Evolutionary conservation across 306 rosid species (phyloP), one percentile per base, ranked within the genome.

Genomic region (Fragaria iinumae): DNA sequence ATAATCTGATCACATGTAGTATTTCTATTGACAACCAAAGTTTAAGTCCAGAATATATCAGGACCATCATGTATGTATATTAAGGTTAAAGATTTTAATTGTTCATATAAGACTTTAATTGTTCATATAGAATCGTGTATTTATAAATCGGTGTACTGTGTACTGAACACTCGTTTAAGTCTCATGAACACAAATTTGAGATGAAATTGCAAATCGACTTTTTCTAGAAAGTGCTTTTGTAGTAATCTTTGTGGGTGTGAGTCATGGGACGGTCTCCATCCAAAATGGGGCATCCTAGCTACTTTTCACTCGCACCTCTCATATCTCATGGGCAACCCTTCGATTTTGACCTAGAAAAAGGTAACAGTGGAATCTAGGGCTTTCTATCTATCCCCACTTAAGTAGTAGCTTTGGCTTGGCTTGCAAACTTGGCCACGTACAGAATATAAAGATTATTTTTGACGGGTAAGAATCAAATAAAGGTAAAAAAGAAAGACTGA

Each of bases 261-360:
- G 52, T 63, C 76, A 63, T 67, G 85, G 59, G 82, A 71, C 69
- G 52, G 60, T 84, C 82, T 66, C 86, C 80, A 55, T 82, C 57
- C 25, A 79, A 77, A 57, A 62, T 45, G 69, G 85, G 83, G 10
- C 44, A 39, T 67, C 32, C 79, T 32, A 32, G 52, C 39, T 39
- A 71, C 89, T 83, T 92, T 89, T 69, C 86, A 86, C 88, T 76
- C 80, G 82, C 81, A 65, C 93, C 96, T 85, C 88, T 74, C 91
- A 79, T 88, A 88, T 83, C 87, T 83, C 91, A 77, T 89, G 89
- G 74, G 50, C 76, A 72, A 74, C 80, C 73, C 36, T 41, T 71
- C 57, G 32, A 53, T 73, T 79, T 83, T 80, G 27, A 44, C 65
- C 80, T 52, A 17, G 41, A 87, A 87, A 80, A 80, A 77, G 62